Base-by-base conservation (phyloP, 345 rosid genomes). In the Cardiospermum halicacabum region DNA sequence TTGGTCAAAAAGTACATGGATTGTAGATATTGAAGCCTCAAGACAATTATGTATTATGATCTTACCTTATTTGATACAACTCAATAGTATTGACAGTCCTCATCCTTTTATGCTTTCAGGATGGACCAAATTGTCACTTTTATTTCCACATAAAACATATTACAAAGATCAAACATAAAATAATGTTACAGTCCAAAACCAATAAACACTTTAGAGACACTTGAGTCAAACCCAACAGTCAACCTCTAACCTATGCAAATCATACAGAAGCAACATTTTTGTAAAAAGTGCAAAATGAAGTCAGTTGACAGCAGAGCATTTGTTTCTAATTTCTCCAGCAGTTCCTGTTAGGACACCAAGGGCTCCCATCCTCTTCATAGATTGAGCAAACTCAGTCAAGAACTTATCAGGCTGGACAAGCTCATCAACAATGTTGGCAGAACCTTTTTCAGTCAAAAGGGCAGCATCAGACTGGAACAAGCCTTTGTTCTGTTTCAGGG, bases 301-400 rank as follows among this genome's bases (percentile, higher is more conserved):
- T 25, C n/a, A 69, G 16, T 76, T 80, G 16, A 69, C 26, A 37
- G 25, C 56, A 28, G 50, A 55, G 40, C 84, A 74, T 26, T 72
- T 57, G 54, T 71, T 63, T 49, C 84, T 74, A 16, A 80, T 72
- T 63, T 77, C 68, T 22, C 84, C 84, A 2, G 68, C n/a, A 1
- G 26, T 43, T 16, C 84, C 81, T 1, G 81, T 74, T 36, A 69
- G 68, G 13, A 56, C 59, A 25, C 57, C 53, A 28, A 77, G 34
- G 18, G 49, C 69, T 24, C 77, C 77, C 84, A 77, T 66, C 11
- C 68, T 80, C 50, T 60, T 21, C 77, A 80, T 80, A 58, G 84
- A 71, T 31, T 43, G 37, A 30, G 61, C 68, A 42, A 80, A 77
- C 53, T 56, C 54, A 1, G 43, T 42, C 19, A 76, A 65, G 62